Percentiles rank a stretch among this genome's conserved stretches.
Conservation (phyloP, 1,139 yeast species). For the Saccharomyces hybrid region DNA sequence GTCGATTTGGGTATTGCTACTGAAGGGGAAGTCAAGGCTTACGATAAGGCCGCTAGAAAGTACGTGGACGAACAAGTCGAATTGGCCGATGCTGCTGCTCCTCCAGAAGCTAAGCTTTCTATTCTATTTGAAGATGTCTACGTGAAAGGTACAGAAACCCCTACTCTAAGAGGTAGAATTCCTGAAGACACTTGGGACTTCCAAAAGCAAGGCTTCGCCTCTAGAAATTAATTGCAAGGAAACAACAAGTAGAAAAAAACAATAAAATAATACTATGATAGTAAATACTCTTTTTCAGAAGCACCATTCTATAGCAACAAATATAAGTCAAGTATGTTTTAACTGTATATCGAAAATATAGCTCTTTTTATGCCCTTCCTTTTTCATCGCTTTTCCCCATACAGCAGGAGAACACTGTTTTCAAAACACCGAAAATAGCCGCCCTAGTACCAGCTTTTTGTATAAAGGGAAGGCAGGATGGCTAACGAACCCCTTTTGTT, state of each 20-base stretch:
- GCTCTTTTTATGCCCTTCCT: not conserved
- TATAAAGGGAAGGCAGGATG: not conserved
- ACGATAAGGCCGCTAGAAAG: slow-evolving; percentile 93
- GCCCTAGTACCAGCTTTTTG: not conserved
- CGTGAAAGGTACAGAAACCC: slow-evolving; percentile 88
- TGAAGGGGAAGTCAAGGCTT: slow-evolving; percentile 87
- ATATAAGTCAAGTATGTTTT: not conserved
- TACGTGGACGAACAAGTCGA: slow-evolving; percentile 92
- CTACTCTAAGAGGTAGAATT: slow-evolving; percentile 91
- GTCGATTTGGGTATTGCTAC: slow-evolving; percentile 78
- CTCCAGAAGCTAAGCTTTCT: slow-evolving; percentile 93
- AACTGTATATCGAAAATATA: not conserved
- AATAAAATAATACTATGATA: not conserved
- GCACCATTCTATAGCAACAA: not conserved
- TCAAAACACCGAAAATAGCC: not conserved
- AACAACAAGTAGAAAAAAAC: not conserved
- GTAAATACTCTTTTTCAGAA: not conserved
- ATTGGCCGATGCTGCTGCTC: slow-evolving; percentile 86
- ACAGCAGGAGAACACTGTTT: not conserved
- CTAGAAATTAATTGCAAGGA: slow-evolving; percentile 12
- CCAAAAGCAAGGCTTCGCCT: slow-evolving; percentile 58
- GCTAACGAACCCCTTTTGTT: not conserved
- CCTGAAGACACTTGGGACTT: slow-evolving; percentile 89
- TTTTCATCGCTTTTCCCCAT: not conserved
- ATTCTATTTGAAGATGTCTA: slow-evolving; percentile 94